Evolutionary conservation across 2,329 filamentous ascomycete genomes (phyloP).

Genomic region (Fusarium decemcellulare): DNA sequence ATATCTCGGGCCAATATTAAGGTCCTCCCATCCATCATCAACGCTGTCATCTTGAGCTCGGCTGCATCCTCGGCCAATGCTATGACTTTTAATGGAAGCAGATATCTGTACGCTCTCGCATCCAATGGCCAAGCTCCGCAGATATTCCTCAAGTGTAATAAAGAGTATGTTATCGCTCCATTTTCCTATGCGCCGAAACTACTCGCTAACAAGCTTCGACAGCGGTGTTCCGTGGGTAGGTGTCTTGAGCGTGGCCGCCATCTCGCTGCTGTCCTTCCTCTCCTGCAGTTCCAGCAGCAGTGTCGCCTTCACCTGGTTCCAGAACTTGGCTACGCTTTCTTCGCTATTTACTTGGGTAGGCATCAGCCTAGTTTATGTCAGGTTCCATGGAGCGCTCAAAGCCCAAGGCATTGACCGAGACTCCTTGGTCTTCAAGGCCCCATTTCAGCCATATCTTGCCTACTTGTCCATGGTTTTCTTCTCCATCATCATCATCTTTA

Average conservation of each 20-base stretch:
- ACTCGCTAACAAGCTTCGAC: no score
- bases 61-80: slow-evolving; percentile 72
- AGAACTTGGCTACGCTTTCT: slow-evolving; percentile 74
- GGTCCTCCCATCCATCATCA: slow-evolving; percentile 65
- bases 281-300: no score
- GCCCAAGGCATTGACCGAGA: slow-evolving; percentile 76
- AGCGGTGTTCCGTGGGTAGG: no score
- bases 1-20: slow-evolving; percentile 63
- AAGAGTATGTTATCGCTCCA: no score
- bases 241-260: no score
- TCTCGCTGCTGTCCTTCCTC: no score
- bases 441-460: slow-evolving; percentile 77
- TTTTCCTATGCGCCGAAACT: no score
- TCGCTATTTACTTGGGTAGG: slow-evolving; percentile 78
- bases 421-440: slow-evolving; percentile 75
- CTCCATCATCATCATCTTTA: slow-evolving; percentile 73
- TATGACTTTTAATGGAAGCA: slow-evolving; percentile 66
- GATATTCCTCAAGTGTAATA: slow-evolving; percentile 50
- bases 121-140: slow-evolving; percentile 58
- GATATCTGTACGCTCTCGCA: slow-evolving; percentile 63
- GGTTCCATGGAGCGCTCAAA: slow-evolving; percentile 76
- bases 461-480: slow-evolving; percentile 74
- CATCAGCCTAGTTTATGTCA: slow-evolving; percentile 77
- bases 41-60: slow-evolving; percentile 70
- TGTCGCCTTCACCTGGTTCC: no score